Conservation (phyloP, 352 stramenopile species). For the Globisporangium acanthophoron region DNA sequence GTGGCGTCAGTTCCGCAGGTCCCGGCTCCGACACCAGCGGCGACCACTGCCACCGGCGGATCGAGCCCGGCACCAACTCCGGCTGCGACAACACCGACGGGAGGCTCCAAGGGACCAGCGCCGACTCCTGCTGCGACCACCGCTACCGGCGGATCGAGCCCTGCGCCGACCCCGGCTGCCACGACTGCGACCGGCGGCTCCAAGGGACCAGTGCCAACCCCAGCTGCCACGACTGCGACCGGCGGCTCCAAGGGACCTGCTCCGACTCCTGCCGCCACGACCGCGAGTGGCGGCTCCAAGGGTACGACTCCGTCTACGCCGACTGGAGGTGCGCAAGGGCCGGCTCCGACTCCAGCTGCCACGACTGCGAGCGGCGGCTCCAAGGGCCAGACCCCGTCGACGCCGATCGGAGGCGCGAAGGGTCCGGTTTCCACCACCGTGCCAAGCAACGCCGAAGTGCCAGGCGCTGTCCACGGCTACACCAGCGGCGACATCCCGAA, state of each 20-base stretch:
- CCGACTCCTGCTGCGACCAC: background rate
- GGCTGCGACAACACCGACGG: background rate
- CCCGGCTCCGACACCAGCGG: background rate
- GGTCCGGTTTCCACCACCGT: conserved; percentile 5
- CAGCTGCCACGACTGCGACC: background rate
- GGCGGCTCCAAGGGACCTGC: conserved; percentile 3
- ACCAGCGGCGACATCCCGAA: conserved; percentile 2
- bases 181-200: background rate
- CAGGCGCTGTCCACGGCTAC: conserved; percentile 12
- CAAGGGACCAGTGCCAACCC: conserved; percentile 2
- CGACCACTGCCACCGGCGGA: too few relatives aligned
- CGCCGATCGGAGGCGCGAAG: background rate
- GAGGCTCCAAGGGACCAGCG: background rate
- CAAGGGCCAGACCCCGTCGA: background rate
- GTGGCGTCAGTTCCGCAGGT: background rate
- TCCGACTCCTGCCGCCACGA: background rate
- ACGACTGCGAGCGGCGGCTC: background rate
- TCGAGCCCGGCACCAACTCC: conserved; percentile 1
- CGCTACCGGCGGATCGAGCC: background rate
- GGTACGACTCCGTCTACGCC: background rate
- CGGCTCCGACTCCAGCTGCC: conserved; percentile 3
- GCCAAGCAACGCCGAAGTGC: conserved; percentile 2
- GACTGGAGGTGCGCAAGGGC: background rate
- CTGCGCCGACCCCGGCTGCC: conserved; percentile 1
- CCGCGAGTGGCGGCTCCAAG: background rate